A percentile compares a stretch with the other conserved stretches of the same genome.
These are phyloP conservation scores for Begonia fuchsioides DNA, from an alignment of 306 rosid genomes.

Conservation along the genomic window DNA sequence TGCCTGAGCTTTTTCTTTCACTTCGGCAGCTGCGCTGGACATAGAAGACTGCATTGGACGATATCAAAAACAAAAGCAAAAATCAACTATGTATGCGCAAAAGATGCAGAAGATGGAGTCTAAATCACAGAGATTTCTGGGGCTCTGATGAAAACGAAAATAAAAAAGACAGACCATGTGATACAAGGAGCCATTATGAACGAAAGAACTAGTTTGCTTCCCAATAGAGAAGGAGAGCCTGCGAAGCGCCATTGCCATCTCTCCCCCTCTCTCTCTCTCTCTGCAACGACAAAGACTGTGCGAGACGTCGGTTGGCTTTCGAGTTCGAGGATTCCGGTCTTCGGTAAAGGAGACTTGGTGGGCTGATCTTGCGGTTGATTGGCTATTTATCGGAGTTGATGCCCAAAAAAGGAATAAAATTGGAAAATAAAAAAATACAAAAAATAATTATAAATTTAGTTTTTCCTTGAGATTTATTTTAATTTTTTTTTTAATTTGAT, in stretches of 20 bases:
- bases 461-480: no score
- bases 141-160: not conserved
- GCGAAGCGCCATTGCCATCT: constrained; percentile 49
- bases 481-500: no score
- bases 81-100: not conserved
- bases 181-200: constrained; percentile 29
- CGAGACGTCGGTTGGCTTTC: not conserved
- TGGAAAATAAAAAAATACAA: no score
- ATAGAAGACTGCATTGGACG: constrained; percentile 47
- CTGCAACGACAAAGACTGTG: not conserved
- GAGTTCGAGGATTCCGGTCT: not conserved
- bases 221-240: constrained; percentile 31
- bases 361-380: not conserved
- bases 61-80: not conserved
- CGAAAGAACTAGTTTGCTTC: constrained; percentile 20
- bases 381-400: not conserved
- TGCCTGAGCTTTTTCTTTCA: constrained; percentile 36
- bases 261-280: not conserved
- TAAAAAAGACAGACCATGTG: constrained; percentile 24
- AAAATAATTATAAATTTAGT: no score
- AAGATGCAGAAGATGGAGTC: not conserved
- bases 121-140: not conserved
- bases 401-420: no score
- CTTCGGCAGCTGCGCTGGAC: constrained; percentile 25
- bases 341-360: constrained; percentile 5